Evolutionary conservation across 2,329 filamentous ascomycete genomes (phyloP).

Genomic region (Epichloe sylvatica): DNA sequence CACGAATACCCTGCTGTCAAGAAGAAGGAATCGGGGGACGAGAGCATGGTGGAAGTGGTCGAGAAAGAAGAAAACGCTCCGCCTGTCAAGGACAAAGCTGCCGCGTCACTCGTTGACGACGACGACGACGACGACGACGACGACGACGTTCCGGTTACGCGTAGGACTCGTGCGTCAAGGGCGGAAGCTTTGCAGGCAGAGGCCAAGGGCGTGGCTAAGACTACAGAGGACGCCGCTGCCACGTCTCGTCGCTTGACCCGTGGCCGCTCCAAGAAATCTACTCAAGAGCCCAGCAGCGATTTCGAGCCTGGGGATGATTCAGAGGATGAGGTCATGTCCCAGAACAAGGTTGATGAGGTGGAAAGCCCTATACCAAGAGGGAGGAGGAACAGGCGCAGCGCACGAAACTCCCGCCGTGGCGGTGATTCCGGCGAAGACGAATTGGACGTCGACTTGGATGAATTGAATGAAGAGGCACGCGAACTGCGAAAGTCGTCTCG

Average conservation of each 20-base stretch:
- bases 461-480: constrained; percentile 51
- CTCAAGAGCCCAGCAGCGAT: constrained; percentile 44
- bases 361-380: constrained; percentile 39
- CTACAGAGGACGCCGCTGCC: constrained; percentile 18
- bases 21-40: constrained; percentile 17
- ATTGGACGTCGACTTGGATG: constrained; percentile 45
- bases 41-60: constrained; percentile 16
- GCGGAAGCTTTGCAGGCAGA: constrained; percentile 19
- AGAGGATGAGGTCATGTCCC: constrained; percentile 37
- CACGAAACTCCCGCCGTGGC: constrained; percentile 33
- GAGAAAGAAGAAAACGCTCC: constrained; percentile 11
- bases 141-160: constrained; percentile 34
- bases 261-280: constrained; percentile 29
- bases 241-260: constrained; percentile 33
- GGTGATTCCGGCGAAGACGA: constrained; percentile 43
- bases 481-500: constrained; percentile 44
- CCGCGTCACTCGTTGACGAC: constrained; percentile 10
- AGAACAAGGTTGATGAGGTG: constrained; percentile 29
- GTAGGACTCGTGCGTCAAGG: constrained; percentile 29
- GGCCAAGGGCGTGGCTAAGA: constrained; percentile 13
- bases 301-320: constrained; percentile 48
- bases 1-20: constrained; percentile 17
- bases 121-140: constrained; percentile 31
- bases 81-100: constrained; percentile 14
- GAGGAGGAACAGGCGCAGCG: constrained; percentile 24